Evolutionary conservation across 495 filamentous ascomycete species (phyloP).

Genomic region (Rostrohypoxylon terebratum): DNA sequence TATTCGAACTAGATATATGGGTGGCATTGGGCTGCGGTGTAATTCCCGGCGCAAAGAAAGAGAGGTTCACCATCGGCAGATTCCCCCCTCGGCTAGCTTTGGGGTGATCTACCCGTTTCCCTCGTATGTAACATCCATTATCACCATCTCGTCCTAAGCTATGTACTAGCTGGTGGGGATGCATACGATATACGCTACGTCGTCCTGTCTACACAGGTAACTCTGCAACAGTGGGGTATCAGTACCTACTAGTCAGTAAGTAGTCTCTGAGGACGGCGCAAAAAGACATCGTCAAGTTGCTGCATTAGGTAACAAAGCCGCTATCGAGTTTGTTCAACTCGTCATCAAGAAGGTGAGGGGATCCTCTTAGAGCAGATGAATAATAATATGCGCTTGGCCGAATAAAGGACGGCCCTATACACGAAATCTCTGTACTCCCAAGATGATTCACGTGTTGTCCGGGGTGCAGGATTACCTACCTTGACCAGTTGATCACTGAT

Average conservation of each 20-base stretch:
- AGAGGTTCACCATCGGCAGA: slow-evolving; percentile 41
- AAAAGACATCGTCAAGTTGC: slow-evolving; percentile 24
- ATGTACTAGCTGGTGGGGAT: slow-evolving; percentile 9
- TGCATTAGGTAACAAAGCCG: slow-evolving; percentile 46
- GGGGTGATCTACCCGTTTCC: slow-evolving; percentile 13
- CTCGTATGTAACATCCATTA: slow-evolving; percentile 43
- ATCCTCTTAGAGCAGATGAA: slow-evolving; percentile 25
- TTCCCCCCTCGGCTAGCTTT: slow-evolving; percentile 24
- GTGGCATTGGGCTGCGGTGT: slow-evolving; percentile 45
- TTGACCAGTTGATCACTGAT: slow-evolving; percentile 22
- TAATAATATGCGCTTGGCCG: slow-evolving; percentile 26
- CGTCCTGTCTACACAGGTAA: background rate
- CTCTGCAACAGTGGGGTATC: slow-evolving; percentile 12
- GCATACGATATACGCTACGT: background rate
- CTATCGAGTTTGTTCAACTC: slow-evolving; percentile 32
- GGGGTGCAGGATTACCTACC: slow-evolving; percentile 37
- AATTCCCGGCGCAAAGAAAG: slow-evolving; percentile 43
- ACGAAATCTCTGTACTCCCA: slow-evolving; percentile 39
- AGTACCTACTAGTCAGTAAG: too few species aligned
- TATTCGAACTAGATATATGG: slow-evolving; percentile 27
- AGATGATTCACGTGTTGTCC: slow-evolving; percentile 41
- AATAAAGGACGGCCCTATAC: slow-evolving; percentile 28
- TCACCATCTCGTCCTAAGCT: slow-evolving; percentile 29
- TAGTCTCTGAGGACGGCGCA: background rate
- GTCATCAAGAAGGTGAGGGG: slow-evolving; percentile 17